Evolutionary conservation across 345 rosid species (phyloP), one percentile per base, ranked within the genome.

Genomic region (Excoecaria agallocha): DNA sequence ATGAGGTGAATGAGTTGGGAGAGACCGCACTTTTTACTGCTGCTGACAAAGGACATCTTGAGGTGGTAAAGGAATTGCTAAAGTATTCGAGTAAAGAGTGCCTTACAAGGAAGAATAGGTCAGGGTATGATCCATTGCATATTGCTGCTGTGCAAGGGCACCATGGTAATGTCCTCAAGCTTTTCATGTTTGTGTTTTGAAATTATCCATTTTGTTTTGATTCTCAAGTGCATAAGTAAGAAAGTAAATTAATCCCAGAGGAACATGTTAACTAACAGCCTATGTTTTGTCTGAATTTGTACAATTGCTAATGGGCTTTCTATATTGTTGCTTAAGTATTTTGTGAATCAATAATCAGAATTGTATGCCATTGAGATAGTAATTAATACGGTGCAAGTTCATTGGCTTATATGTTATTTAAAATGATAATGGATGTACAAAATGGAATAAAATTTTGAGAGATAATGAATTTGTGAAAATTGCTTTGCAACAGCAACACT

Each of bases 1-100:
- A 90, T 70, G 97, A 95, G 84, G 94, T 91, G 76, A 95, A 95
- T 82, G 99, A 91, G 79, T 87, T 91, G 79, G 98, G 91, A 5
- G 99, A 95, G 85, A 95, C 97, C 0, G 91, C 96, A 6, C 78
- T 95, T 70, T 95, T 89, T 61, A 88, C 89, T 56, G 99, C 98
- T 72, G 91, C 98, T 17, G 97, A 93, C 16, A 91, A 87, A 79
- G 99, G 99, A 17, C 93, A 91, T 79, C 91, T 93, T 25, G 96
- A 93, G 78, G 92, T 95, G 56, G 91, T 90, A 25, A 89, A 85
- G 82, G 99, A 95, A 82, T 78, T 95, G 78, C 74, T 95, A 73
- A 91, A 91, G 83, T 89, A 93, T 79, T 87, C 96, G 0, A 90
- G 83, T 74, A 89, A 85, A 82, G 98, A 93, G 77, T 84, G 92